These are phyloP conservation scores for Polyporus arcularius DNA, from an alignment of 768 basidiomycete genomes.

Conservation along the genomic window DNA sequence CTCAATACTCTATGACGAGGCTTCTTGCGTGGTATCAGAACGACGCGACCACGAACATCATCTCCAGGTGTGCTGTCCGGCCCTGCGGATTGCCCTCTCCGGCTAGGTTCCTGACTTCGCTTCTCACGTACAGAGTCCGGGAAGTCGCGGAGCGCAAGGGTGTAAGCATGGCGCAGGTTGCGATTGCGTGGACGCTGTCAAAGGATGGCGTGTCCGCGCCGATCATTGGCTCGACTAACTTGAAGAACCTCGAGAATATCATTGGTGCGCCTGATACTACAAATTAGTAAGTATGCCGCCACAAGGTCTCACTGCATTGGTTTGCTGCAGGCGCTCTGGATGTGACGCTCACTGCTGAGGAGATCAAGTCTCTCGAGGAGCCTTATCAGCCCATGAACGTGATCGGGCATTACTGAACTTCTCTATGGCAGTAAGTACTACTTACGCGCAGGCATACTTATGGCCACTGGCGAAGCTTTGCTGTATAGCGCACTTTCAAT, in stretches of 20 bases:
- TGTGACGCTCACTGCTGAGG: constrained; percentile 7
- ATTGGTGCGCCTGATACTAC: constrained; percentile 25
- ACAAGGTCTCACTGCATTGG: no score
- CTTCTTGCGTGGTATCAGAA: constrained; percentile 26
- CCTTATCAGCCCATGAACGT: constrained; percentile 49
- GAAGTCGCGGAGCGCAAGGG: constrained; percentile 41
- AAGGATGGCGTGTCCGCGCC: constrained; percentile 39
- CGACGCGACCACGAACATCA: constrained; percentile 13
- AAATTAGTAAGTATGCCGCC: background rate
- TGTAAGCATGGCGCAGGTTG: constrained; percentile 42
- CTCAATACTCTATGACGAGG: constrained; percentile 19
- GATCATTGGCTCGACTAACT: constrained; percentile 42
- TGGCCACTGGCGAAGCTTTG: no score
- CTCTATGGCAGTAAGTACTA: no score
- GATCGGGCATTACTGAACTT: constrained; percentile 48
- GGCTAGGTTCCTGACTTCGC: constrained; percentile 34
- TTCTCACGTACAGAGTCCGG: constrained; percentile 27
- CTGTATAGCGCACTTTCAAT: no score
- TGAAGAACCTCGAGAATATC: constrained; percentile 42
- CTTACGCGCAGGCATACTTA: no score
- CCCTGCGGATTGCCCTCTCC: constrained; percentile 39
- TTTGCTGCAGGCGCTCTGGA: background rate
- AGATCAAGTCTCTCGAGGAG: constrained; percentile 34
- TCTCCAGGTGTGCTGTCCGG: constrained; percentile 3
- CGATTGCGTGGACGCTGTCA: constrained; percentile 28